Base-by-base conservation (phyloP, 2,329 filamentous ascomycete genomes). In the Alternaria tenuissima region DNA sequence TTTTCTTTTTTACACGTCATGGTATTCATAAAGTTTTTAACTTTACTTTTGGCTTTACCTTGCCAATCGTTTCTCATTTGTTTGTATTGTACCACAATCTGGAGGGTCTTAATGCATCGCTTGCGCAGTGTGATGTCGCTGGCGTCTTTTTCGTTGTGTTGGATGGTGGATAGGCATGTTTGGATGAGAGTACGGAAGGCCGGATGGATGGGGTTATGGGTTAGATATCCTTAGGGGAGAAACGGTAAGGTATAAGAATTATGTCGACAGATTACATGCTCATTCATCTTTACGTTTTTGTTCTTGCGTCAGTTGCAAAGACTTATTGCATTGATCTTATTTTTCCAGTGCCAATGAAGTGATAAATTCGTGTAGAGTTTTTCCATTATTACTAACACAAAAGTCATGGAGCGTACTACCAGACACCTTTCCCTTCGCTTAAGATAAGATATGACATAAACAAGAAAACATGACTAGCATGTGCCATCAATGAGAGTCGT, bases 401-500 rank as follows among this genome's bases (percentile, higher is more conserved):
- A 16, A 24, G 39, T 7, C 5, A 42, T 42, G 20, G 39, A 24
- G 3, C 16, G 7, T 41, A 41, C 24, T 52, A 52, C 49, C 22
- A 26, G 22, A 18, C n/a, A n/a, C 30, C 20, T 49, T 11, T n/a
- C 5, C 46, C n/a, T 38, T 22, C 20, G 11, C 11, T 20, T 38
- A 28, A 38, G 24, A 3, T 38, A 18, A 38, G 24, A 3, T 18
- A 41, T 52, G 46, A 36, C 18, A 49, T 26, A 49, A 24, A 49
- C 9, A 48, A 48, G 46, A 38, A 49, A 49, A 24, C 46, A 49
- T 38, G 46, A 49, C 46, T 49, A 26, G 46, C 46, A 49, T 38
- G 46, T 49, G 36, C 20, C 14, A 18, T 38, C 32, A 52, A 41
- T 20, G 36, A 52, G 26, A 52, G 49, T 52, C 36, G 49, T 38